Evolutionary conservation across 2,329 filamentous ascomycete species (phyloP).

Genomic region (Exophiala lecanii-corni): DNA sequence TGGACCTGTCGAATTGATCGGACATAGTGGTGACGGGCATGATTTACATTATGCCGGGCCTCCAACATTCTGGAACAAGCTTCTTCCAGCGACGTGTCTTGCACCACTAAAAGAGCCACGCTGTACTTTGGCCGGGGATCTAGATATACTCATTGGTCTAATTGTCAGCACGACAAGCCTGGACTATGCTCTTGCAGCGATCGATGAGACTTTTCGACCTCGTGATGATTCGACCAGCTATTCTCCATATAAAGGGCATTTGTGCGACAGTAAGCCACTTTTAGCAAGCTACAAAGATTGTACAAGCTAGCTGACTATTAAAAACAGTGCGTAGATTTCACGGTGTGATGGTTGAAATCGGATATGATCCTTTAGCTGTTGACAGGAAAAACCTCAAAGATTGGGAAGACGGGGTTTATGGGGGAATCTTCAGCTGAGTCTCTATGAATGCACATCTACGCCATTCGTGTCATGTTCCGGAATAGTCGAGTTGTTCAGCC

Average conservation of each 20-base stretch:
- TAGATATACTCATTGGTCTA: constrained; percentile 13
- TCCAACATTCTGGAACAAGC: constrained; percentile 11
- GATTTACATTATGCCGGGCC: constrained; percentile 11
- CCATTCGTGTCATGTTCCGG: too few relatives aligned
- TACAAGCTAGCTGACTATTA: too few relatives aligned
- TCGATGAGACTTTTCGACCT: constrained; percentile 11
- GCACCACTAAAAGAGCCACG: neutral
- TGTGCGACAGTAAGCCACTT: too few relatives aligned
- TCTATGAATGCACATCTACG: too few relatives aligned
- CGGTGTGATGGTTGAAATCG: neutral
- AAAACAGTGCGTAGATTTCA: too few relatives aligned
- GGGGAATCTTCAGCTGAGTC: neutral
- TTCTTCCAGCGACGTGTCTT: constrained; percentile 7
- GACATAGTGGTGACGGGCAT: neutral
- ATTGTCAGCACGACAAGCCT: constrained; percentile 5
- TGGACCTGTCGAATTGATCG: constrained; percentile 5
- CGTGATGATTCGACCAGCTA: too few relatives aligned
- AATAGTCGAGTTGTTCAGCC: too few relatives aligned
- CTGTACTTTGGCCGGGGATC: constrained; percentile 13
- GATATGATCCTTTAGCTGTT: neutral
- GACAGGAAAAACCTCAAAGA: neutral
- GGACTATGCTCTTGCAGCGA: neutral
- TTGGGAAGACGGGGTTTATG: neutral
- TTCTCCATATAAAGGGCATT: too few relatives aligned
- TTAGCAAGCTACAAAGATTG: too few relatives aligned